Evolutionary conservation across 139 green algal species (phyloP), one percentile per base, ranked within the genome.

Genomic region (Astrephomene gubernaculifera): DNA sequence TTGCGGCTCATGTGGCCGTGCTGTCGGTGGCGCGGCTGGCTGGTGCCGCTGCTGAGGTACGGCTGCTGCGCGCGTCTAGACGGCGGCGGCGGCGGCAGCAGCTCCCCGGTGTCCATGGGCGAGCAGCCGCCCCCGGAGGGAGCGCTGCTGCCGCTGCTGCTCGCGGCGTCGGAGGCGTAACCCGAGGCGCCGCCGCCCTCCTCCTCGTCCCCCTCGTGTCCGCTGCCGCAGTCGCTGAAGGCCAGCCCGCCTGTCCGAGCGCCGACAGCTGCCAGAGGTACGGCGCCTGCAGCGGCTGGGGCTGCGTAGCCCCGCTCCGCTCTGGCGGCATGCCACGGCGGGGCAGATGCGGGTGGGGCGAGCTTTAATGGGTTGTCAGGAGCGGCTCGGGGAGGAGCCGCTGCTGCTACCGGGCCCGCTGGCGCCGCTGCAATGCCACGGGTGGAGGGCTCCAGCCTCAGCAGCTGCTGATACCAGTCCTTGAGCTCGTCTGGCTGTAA

Each of bases 91-190:
- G 41, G n/a, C n/a, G n/a, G n/a, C n/a, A n/a, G n/a, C n/a, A n/a
- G n/a, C n/a, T n/a, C n/a, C n/a, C n/a, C 53, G 10, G 12, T 29
- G 12, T 39, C 19, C 39, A 21, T 54, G 68, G 52, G 24, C 68
- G 12, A 1, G 8, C 7, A 4, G 61, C 29, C 5, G 29, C 61
- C 19, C 6, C 29, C 35, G 33, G 65, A 72, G 3, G 65, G 65
- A 2, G 65, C 70, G 41, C 70, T 78, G 41, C 70, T 78, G 41
- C 43, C 70, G 70, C 39, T 78, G 44, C 70, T 78, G 70, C 70
- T 78, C 43, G 17, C 36, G 36, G 14, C 41, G 70, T 78, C 70
- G 10, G 70, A 78, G 9, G n/a, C 43, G 27, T 78, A 78, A 6
- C 70, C 43, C 6, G 70, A 78, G 31, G 19, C 44, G 25, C 70